Percentiles rank a stretch among this genome's conserved stretches.
Conservation (phyloP, 805 yeast species). For the Suhomyces sp. region DNA sequence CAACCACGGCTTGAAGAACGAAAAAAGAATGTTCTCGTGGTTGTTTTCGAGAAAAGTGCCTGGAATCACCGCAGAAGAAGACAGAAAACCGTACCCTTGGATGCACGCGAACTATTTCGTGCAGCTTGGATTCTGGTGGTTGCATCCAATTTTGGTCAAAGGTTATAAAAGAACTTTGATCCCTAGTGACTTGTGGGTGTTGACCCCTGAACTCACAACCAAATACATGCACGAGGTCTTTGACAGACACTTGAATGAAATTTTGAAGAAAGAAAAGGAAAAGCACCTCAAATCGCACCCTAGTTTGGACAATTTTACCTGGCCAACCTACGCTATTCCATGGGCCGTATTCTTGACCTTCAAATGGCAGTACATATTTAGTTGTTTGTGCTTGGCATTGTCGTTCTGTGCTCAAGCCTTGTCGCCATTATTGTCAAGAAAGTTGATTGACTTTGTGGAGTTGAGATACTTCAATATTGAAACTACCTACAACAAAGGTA, state of each 20-base stretch:
- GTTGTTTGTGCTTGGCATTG: constrained; percentile 40
- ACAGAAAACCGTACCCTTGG: constrained; percentile 51
- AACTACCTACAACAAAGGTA: constrained; percentile 52
- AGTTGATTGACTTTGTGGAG: constrained; percentile 64
- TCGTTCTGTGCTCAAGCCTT: constrained; percentile 52
- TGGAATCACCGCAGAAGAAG: constrained; percentile 49
- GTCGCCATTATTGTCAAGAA: constrained; percentile 65
- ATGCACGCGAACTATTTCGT: constrained; percentile 36
- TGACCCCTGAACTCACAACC: constrained; percentile 36
- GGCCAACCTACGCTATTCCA: constrained; percentile 41
- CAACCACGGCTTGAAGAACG: constrained; percentile 31
- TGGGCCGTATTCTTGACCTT: constrained; percentile 50
- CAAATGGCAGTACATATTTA: constrained; percentile 39
- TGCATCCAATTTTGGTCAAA: constrained; percentile 36
- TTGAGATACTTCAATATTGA: constrained; percentile 43
- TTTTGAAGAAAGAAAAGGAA: constrained; percentile 18
- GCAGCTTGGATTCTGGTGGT: constrained; percentile 40
- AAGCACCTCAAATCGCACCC: constrained; percentile 17
- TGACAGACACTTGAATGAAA: constrained; percentile 21
- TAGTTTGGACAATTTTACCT: constrained; percentile 26
- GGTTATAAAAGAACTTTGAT: constrained; percentile 41
- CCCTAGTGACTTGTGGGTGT: constrained; percentile 36
- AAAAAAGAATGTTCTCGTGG: constrained; percentile 51
- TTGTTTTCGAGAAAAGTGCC: constrained; percentile 50
- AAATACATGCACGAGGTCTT: constrained; percentile 32